Evolutionary conservation across 2,329 filamentous ascomycete genomes (phyloP).

Genomic region (Xylaria sp.): DNA sequence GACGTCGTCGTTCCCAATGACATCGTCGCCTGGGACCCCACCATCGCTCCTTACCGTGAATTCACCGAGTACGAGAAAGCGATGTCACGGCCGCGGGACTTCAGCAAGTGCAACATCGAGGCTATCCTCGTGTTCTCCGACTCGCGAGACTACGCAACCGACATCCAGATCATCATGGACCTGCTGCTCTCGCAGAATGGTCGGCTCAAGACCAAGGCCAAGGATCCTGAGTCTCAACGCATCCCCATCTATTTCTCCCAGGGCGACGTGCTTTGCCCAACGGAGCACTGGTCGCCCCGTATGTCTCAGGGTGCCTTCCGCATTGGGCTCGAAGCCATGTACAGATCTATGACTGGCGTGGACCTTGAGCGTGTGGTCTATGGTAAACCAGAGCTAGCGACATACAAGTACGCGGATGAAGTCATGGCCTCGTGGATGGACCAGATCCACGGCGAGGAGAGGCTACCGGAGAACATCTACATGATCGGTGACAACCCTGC

Average conservation of each 20-base stretch:
- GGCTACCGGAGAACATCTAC: constrained; percentile 75
- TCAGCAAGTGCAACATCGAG: constrained; percentile 76
- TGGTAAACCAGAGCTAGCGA: constrained; percentile 78
- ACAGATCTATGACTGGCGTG: constrained; percentile 73
- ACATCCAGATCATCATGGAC: constrained; percentile 81
- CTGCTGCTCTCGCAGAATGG: constrained; percentile 75
- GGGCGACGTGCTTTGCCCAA: constrained; percentile 65
- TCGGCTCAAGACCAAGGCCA: constrained; percentile 70
- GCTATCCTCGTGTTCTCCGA: constrained; percentile 81
- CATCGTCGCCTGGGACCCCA: constrained; percentile 74
- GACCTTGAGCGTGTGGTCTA: constrained; percentile 81
- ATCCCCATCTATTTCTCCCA: constrained; percentile 76
- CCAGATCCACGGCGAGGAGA: constrained; percentile 76
- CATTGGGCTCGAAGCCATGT: constrained; percentile 78
- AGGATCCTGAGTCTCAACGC: constrained; percentile 71
- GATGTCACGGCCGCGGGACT: constrained; percentile 75
- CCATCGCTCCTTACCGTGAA: constrained; percentile 74
- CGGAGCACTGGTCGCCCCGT: constrained; percentile 71
- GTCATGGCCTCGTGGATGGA: constrained; percentile 80
- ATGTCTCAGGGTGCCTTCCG: constrained; percentile 82
- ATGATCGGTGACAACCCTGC: constrained; percentile 82
- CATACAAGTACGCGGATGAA: constrained; percentile 83
- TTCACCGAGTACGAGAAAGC: constrained; percentile 75
- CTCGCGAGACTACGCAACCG: constrained; percentile 77
- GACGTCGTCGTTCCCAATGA: constrained; percentile 79